Base-by-base conservation (phyloP, 495 filamentous ascomycete genomes). In the Trichocladium antarcticum region DNA sequence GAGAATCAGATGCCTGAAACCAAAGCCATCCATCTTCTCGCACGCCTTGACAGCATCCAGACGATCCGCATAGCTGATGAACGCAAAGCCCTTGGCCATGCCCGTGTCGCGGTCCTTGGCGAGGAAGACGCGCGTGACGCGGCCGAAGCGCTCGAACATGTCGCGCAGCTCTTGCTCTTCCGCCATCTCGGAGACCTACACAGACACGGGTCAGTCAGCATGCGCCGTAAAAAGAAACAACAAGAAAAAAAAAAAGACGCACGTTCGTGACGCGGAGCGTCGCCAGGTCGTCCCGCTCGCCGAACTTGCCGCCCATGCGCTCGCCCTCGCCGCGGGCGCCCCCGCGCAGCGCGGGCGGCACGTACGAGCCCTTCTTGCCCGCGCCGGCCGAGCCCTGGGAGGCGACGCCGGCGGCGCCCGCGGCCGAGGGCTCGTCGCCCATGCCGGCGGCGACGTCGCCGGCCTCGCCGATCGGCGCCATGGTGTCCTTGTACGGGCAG, bases 221-320 rank as follows among this genome's bases (percentile, higher is more conserved):
- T 3, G 40, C 37, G 47, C 53, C n/a, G 40, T 45, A 20, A 54
- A 19, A 45, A 19, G 12, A 32, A 12, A 14, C 43, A 34, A 38
- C 54, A 55, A 80, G n/a, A 19, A 48, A 29, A 45, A 49, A 11
- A 17, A 46, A 27, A 47, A 53, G 55, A 81, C 85, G 70, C 65
- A 97, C 90, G 73, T 98, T 98, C 45, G 92, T 98, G 58, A 98
- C 92, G 63, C 92, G 75, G 55, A 98, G 78, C 48, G 92, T 98
- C 35, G 92, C 92, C 57, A 96, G 68, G 69, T 98, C 92, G 71
- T 98, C 92, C 66, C 93, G 75, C 71, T 98, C 92, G 71, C 82
- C 72, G 47, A 74, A 94, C 67, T 90, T 94, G 63, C 76, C 88
- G 39, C 88, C 87, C 87, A 95, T 93, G 63, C 80, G 77, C 68